Conservation (phyloP, 2,329 filamentous ascomycete genomes). For the Epichloe glyceriae region DNA sequence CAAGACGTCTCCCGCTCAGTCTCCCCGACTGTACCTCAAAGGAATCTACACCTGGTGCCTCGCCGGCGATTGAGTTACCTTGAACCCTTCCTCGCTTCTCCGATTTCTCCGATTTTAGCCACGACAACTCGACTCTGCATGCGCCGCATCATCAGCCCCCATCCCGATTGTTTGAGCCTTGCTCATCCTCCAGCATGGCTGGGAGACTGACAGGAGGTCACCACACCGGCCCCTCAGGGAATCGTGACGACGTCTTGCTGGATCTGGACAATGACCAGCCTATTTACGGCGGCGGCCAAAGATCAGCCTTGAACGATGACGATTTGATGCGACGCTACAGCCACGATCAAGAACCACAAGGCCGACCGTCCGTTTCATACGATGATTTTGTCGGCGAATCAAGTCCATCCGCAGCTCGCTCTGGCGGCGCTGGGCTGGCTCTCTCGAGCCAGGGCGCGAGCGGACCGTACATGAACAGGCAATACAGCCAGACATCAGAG, state of each 20-base stretch:
- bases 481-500: conserved; percentile 65
- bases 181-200: conserved; percentile 43
- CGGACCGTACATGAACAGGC: conserved; percentile 34
- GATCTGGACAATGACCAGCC: conserved; percentile 62
- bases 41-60: background rate
- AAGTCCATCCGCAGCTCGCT: conserved; percentile 30
- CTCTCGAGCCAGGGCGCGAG: conserved; percentile 12
- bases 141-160: conserved; percentile 16
- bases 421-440: conserved; percentile 17
- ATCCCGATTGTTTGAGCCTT: conserved; percentile 17
- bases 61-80: background rate
- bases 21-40: background rate
- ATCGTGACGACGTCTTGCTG: conserved; percentile 52
- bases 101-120: background rate
- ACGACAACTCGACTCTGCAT: conserved; percentile 18
- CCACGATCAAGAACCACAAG: conserved; percentile 47
- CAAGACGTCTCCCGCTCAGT: background rate
- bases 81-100: background rate
- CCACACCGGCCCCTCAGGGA: conserved; percentile 34
- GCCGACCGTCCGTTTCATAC: conserved; percentile 80
- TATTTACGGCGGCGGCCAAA: conserved; percentile 62
- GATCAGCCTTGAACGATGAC: conserved; percentile 69
- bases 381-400: conserved; percentile 77
- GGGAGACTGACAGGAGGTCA: conserved; percentile 38
- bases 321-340: conserved; percentile 65